These are phyloP conservation scores for Colletotrichum shisoi DNA, from an alignment of 2,329 filamentous ascomycete species.

Conservation along the genomic window DNA sequence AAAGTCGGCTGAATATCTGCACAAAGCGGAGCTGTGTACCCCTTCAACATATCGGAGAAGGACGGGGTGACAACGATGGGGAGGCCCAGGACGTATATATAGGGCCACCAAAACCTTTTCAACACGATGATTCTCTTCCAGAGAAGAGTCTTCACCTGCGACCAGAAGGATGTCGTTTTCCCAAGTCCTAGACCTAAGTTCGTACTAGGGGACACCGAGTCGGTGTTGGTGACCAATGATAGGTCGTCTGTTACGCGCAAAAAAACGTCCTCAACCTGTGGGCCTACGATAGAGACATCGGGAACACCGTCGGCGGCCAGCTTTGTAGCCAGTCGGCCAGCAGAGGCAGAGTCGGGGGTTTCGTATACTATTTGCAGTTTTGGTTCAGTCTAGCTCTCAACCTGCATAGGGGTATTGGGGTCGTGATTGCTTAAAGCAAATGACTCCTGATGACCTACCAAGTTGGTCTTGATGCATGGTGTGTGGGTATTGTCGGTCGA, in stretches of 20 bases:
- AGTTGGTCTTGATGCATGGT: not conserved
- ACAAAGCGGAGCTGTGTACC: not conserved
- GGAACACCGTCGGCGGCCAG: slow-evolving; percentile 60
- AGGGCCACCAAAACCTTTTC: slow-evolving; percentile 41
- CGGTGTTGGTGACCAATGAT: not conserved
- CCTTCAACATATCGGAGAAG: slow-evolving; percentile 22
- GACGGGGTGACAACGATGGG: slow-evolving; percentile 40
- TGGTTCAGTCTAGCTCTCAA: not conserved
- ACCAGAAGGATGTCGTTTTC: slow-evolving; percentile 5
- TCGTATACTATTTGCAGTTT: slow-evolving; percentile 56
- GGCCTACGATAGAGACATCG: slow-evolving; percentile 45
- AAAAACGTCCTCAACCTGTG: slow-evolving; percentile 49
- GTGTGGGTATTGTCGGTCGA: not conserved
- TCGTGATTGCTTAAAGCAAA: not conserved
- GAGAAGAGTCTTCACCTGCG: slow-evolving; percentile 40
- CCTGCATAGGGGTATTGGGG: not conserved
- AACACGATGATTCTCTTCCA: slow-evolving; percentile 41
- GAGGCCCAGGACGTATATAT: slow-evolving; percentile 39
- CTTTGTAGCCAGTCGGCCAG: slow-evolving; percentile 46
- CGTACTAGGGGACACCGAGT: not conserved
- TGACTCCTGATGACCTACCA: not conserved
- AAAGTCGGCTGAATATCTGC: not conserved
- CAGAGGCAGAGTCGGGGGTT: slow-evolving; percentile 51
- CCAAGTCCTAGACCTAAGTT: not conserved
- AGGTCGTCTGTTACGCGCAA: slow-evolving; percentile 43